Evolutionary conservation across 495 filamentous ascomycete genomes (phyloP), one percentile per base, ranked within the genome.

Genomic region (Xanthoparmelia taractica): DNA sequence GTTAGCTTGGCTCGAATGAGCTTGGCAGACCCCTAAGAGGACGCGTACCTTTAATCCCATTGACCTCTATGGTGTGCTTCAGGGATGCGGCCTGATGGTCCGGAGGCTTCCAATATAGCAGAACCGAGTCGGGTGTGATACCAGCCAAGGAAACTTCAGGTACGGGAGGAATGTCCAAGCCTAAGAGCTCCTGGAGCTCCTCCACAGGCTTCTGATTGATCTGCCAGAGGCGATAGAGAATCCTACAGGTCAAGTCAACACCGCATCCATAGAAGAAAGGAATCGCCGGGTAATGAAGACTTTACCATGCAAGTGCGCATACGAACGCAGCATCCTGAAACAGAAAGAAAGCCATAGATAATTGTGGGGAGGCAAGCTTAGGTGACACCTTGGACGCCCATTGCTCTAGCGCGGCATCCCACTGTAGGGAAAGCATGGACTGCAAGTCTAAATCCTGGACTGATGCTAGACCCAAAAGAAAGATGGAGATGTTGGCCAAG

Each of bases 61-160:
- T 97, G 60, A 97, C 85, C 68, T 95, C 89, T 43, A 98, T 91
- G 29, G 92, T 83, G 71, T 96, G 90, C 75, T 92, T 94, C 18
- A 88, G 80, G 58, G 92, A 87, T 17, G 89, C 87, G 63, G 89
- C 86, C 60, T 86, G 86, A 69, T 85, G 82, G 48, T 89, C 85
- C 1, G 89, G 86, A 58, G 88, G 82, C 59, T 90, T 91, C 91
- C 92, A 97, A 69, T 92, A 91, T 20, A 98, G 80, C n/a, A 90
- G 87, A 34, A 95, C 87, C 50, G 90, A 88, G 69, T 93, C 90
- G 33, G 90, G 79, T 58, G 87, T 87, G 64, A 98, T 90, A 57
- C 88, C 91, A 58, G 92, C 91, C n/a, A 98, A 81, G 37, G 91
- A 95, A 33, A 97, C 88, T 63, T 92, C 84, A 31, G 94, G 94